Evolutionary conservation across 768 basidiomycete genomes (phyloP).

Genomic region (Russula lepida): DNA sequence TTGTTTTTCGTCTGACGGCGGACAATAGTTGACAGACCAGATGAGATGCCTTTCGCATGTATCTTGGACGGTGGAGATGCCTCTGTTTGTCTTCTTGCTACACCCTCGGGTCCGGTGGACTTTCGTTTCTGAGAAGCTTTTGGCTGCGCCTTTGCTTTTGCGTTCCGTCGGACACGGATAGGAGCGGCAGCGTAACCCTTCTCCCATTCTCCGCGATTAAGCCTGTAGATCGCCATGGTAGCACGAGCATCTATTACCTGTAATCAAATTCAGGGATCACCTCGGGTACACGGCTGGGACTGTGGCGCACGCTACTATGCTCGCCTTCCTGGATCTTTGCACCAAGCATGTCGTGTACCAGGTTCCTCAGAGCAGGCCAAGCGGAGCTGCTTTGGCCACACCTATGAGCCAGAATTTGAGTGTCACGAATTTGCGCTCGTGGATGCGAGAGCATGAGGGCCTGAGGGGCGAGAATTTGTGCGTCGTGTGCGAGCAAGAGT

Average conservation of each 20-base stretch:
- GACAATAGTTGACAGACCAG: constrained; percentile 17
- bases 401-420: constrained; percentile 53
- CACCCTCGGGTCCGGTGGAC: background rate
- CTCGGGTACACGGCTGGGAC: background rate
- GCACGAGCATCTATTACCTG: constrained; percentile 91
- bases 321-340: constrained; percentile 80
- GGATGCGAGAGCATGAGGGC: constrained; percentile 69
- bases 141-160: constrained; percentile 1
- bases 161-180: constrained; percentile 3
- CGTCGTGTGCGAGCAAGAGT: constrained; percentile 11
- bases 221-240: constrained; percentile 86
- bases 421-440: constrained; percentile 54
- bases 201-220: constrained; percentile 82
- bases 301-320: constrained; percentile 71
- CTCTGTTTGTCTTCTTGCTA: background rate
- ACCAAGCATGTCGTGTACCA: constrained; percentile 73
- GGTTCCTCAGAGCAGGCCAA: constrained; percentile 66
- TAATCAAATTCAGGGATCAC: background rate
- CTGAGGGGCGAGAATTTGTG: constrained; percentile 27
- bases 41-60: constrained; percentile 14
- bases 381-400: constrained; percentile 53
- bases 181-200: constrained; percentile 15
- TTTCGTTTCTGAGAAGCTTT: background rate
- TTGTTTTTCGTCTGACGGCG: constrained; percentile 1
- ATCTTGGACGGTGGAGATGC: background rate